Evolutionary conservation across 257 asterid species (phyloP), one percentile per base, ranked within the genome.

Genomic region (Gentiana macrophylla): DNA sequence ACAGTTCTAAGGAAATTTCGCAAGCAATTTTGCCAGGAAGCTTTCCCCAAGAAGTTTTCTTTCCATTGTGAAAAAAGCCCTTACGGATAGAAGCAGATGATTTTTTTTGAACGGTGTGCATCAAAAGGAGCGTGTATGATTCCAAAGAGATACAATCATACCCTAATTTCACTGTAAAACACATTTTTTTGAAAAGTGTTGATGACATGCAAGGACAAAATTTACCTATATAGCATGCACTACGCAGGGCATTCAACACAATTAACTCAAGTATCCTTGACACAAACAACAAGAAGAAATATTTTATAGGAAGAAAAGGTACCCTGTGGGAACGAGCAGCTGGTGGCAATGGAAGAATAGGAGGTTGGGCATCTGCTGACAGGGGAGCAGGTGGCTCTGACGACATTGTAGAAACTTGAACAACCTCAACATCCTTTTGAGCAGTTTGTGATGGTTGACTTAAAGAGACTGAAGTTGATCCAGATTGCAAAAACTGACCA

Each of bases 381-480:
- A 50, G 67, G 1, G 89, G 69, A 45, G 61, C 80, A 34, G 77
- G 70, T 4, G 72, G 64, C 59, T 78, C 97, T 55, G 86, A 51
- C 44, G 82, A 57, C 57, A 78, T 64, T 2, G 86, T 74, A 54
- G 84, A 74, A 62, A 80, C 94, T 74, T 81, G 80, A 66, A 83
- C 94, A 59, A 85, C 94, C 71, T 92, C 95, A 54, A 88, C 97
- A 61, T 92, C 99, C 62, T 83, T 85, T 60, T 92, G 97, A 13
- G 74, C 52, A 50, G 86, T 74, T 69, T 74, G 89, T 38, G 70
- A 65, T 38, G 74, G 61, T 60, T 83, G 90, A 62, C 68, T 58
- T 33, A 79, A 62, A 37, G 86, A 64, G 66, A 68, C 76, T 32
- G 77, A 60, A 66, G 81, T 34, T 66, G 84, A 75, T 24, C 79